Evolutionary conservation across 2,329 filamentous ascomycete genomes (phyloP), one percentile per base, ranked within the genome.

Genomic region (Elsinoe necatrix): DNA sequence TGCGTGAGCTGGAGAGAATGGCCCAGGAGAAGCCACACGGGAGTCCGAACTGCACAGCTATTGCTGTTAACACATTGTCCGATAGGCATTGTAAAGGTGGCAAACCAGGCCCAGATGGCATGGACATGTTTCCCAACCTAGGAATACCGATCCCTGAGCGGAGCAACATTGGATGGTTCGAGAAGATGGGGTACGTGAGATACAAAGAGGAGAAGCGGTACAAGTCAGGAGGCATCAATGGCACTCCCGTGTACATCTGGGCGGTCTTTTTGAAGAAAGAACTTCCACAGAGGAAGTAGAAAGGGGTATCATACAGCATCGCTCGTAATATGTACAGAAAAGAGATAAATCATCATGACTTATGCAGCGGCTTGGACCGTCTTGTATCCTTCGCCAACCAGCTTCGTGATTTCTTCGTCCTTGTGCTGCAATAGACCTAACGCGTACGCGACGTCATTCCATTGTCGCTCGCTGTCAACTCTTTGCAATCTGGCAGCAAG

Each of bases 371-470:
- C 67, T 61, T 77, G 74, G 6, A 78, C 72, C 57, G 77, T 69
- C 64, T 75, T 77, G 73, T 89, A 93, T 0, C 89, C 89, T 60
- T 87, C 87, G 0, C 80, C 73, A 16, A 95, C 78, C 58, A 85
- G 69, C 75, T 90, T 93, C 58, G 80, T 78, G 57, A 95, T 95
- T 45, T 95, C 89, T 67, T 95, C 89, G 65, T 92, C 92, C 77
- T 93, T 95, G 70, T 98, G 93, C 66, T 90, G 91, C 57, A 98
- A 73, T 59, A 96, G 73, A 2, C 89, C 89, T 59, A 98, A 74
- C 2, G 91, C 91, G 75, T 90, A 98, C 0, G 92, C 89, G 42
- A 97, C 91, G 72, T 98, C 93, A 68, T 92, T 95, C 93, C 93
- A 98, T 69, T 97, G 91, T 61, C 91, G 80, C 73, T 98, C 92